A percentile compares a stretch with the other conserved stretches of the same genome.
Evolutionary conservation across 2,329 filamentous ascomycete genomes (phyloP).

Genomic region (Metarhizium sp.): DNA sequence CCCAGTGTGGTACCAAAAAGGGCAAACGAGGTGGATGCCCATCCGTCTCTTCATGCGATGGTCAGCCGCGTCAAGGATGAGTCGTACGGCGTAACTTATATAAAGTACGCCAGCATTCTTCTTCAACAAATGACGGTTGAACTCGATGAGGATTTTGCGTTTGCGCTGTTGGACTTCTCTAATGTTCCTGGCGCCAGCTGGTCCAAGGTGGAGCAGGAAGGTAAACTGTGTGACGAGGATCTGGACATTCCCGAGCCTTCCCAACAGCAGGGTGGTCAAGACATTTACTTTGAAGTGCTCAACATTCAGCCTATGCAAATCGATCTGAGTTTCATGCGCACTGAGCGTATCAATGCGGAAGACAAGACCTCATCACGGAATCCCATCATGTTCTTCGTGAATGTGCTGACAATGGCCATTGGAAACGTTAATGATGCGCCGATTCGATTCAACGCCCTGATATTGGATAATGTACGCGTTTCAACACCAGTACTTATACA

Average conservation of each 20-base stretch:
- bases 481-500: conserved; percentile 75
- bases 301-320: conserved; percentile 98
- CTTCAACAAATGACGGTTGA: conserved; percentile 98
- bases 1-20: conserved; percentile 97
- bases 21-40: conserved; percentile 89
- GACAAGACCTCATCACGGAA: conserved; percentile 86
- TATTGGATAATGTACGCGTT: conserved; percentile 90
- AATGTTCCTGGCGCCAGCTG: conserved; percentile 87
- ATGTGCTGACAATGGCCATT: conserved; percentile 98
- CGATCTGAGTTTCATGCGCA: conserved; percentile 93
- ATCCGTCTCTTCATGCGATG: conserved; percentile 88
- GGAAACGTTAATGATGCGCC: conserved; percentile 98
- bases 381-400: conserved; percentile 97
- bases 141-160: conserved; percentile 96
- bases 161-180: conserved; percentile 87
- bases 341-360: conserved; percentile 91
- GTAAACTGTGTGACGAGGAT: conserved; percentile 78
- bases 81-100: conserved; percentile 93
- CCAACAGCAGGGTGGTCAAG: conserved; percentile 73
- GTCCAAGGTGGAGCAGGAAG: conserved; percentile 58
- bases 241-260: conserved; percentile 89
- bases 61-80: conserved; percentile 95
- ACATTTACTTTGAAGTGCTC: conserved; percentile 95
- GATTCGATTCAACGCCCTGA: conserved; percentile 82
- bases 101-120: conserved; percentile 92